phyloP scores from a whole-genome alignment of 2,329 filamentous ascomycete species.

The Xylariaceae sp. region DNA sequence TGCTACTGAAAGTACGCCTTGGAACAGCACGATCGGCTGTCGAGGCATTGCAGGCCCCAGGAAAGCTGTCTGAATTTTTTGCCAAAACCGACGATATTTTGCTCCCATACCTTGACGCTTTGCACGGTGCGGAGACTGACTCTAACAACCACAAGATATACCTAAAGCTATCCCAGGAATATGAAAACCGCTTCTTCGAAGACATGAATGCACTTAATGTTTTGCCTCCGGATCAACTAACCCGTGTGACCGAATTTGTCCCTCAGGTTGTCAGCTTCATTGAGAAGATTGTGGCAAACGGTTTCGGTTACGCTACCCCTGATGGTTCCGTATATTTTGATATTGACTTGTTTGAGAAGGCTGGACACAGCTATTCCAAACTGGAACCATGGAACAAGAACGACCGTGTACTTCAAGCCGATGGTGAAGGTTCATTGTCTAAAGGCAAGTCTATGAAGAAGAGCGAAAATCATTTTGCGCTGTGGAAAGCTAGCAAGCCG shows the following conservation, averaged over 20 bases:
- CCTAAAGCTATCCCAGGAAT: conserved; percentile 9
- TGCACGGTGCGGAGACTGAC: conserved; percentile 15
- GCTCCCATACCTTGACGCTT: conserved; percentile 23
- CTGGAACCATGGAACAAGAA: conserved; percentile 25
- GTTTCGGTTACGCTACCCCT: conserved; percentile 24
- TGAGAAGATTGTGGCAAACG: conserved; percentile 18
- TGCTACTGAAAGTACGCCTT: conserved; percentile 16
- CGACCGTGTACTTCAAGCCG: conserved; percentile 17
- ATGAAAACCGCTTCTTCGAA: conserved; percentile 21
- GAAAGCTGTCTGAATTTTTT: conserved; percentile 5
- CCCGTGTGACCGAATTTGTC: conserved; percentile 22
- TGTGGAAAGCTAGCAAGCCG: conserved; percentile 26
- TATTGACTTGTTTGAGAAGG: conserved; percentile 25
- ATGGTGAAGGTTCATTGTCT: conserved; percentile 24
- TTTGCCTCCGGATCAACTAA: conserved; percentile 11
- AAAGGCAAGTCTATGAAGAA: conserved; percentile 21
- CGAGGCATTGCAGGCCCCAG: conserved; percentile 18
- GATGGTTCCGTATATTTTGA: conserved; percentile 28
- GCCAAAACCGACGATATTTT: conserved; percentile 19
- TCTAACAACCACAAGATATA: conserved; percentile 22
- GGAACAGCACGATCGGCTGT: conserved; percentile 11
- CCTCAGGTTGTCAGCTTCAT: conserved; percentile 18
- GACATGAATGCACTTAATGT: conserved; percentile 26
- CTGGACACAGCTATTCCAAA: conserved; percentile 18
- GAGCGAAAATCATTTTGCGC: conserved; percentile 19